Evolutionary conservation across 371 early-diverging fungal genomes (phyloP), one percentile per base, ranked within the genome.

Genomic region (Ordospora pajunii): DNA sequence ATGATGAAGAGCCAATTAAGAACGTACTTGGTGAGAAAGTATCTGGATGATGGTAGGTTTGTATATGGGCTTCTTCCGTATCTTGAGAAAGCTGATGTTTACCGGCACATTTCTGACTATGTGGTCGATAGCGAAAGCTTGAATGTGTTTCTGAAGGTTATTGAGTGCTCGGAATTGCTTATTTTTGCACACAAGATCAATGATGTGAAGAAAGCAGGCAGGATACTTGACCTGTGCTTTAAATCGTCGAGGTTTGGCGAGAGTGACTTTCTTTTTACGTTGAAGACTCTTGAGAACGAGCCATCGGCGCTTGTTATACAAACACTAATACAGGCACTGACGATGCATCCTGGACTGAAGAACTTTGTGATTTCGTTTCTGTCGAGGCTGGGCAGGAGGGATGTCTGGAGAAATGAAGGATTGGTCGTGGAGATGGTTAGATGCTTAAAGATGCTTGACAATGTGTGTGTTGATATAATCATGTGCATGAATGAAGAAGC

Each of bases 271-370:
- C 42, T 64, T 11, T 64, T 44, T 37, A 51, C 71, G 4, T n/a
- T 76, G 14, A 70, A 43, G 17, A 76, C 37, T 12, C 22, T 70
- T 21, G 70, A 63, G 66, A 48, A 70, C 51, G 32, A 22, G 64
- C 43, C 70, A 43, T 70, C 77, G 11, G 53, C 64, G 0, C 52
- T 76, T n/a, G 37, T 76, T 54, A 70, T 76, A 12, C 14, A 70
- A 51, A 70, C 67, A 17, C 21, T 76, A 37, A 70, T 76, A 32
- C 46, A 70, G 19, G 53, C 77, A 11, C 45, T 63, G 23, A 42
- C 53, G 45, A 70, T 62, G 48, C 66, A 44, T 40, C 71, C 70
- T 2, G 42, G 51, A 23, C 40, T 70, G n/a, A 76, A 70, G 54
- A 76, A 65, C 40, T 70, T 64, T 70, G 63, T 66, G 11, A 44